Evolutionary conservation across 2,329 filamentous ascomycete genomes (phyloP), one percentile per base, ranked within the genome.

Genomic region (Grosmannia clavigera): DNA sequence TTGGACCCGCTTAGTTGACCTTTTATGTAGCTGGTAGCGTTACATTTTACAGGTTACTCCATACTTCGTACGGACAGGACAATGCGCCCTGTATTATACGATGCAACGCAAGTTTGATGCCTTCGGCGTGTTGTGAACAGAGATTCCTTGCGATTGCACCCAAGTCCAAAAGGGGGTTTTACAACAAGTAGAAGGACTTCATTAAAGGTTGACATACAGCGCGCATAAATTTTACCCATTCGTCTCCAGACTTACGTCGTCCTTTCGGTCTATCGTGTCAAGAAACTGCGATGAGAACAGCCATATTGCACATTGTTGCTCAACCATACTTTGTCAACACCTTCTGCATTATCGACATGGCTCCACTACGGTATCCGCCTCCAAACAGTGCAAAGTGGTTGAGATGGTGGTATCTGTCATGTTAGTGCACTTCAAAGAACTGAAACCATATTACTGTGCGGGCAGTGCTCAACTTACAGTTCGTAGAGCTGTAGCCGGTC

Each of bases 351-450:
- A 95, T 94, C 5, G 80, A 79, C 72, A 92, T 80, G 33, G 91
- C 90, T 5, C 90, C 86, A 50, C 79, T 78, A 48, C 83, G 82
- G 70, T 96, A 96, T 0, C 86, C 81, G 1, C 86, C 86, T 0
- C 90, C 90, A 70, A 96, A 96, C 55, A 96, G 78, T 1, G 88
- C 85, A 75, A 85, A 86, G 66, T 96, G 92, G 64, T 96, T 96
- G 29, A 96, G 74, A 69, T 95, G 88, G 70, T 96, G 92, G 71
- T 96, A 92, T 64, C 86, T 90, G 65, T 22, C 2, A 48, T 52
- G 55, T 59, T 7, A 43, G 22, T 10, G 12, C 16, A 16, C 14
- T n/a, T 19, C 25, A n/a, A n/a, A 27, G 33, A n/a, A 38, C 22
- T 22, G n/a, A 59, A 55, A 27, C 38, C 33, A 12, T 31, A 11